Evolutionary conservation across 2,329 filamentous ascomycete species (phyloP).

Genomic region (Aquanectria penicillioides): DNA sequence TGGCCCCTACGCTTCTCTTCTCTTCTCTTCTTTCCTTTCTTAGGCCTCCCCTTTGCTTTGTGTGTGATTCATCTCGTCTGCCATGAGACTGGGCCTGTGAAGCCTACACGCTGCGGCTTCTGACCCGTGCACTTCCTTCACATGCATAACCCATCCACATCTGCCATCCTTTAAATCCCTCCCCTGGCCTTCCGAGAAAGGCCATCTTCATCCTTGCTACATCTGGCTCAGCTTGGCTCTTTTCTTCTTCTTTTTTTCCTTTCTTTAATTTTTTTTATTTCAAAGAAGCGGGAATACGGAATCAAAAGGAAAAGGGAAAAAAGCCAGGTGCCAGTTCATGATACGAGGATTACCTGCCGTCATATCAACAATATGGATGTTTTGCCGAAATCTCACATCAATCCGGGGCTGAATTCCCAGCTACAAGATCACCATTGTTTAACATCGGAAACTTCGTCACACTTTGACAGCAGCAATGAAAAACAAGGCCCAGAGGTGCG

Average conservation of each 20-base stretch:
- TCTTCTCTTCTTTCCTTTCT: too few relatives aligned
- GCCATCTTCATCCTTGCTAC: neutral
- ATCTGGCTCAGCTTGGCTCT: neutral
- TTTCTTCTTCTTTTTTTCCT: neutral
- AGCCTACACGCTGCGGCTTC: neutral
- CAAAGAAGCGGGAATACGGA: too few relatives aligned
- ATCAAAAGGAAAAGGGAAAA: too few relatives aligned
- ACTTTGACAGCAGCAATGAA: too few relatives aligned
- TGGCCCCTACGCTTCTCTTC: neutral
- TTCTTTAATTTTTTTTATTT: neutral
- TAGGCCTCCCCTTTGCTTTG: neutral
- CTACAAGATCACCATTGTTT: too few relatives aligned
- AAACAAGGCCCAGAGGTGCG: too few relatives aligned
- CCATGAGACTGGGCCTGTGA: neutral
- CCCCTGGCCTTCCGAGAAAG: neutral
- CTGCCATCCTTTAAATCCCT: neutral
- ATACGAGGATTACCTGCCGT: too few relatives aligned
- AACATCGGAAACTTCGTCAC: too few relatives aligned
- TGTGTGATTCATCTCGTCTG: slow-evolving; percentile 13
- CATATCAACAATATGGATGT: too few relatives aligned
- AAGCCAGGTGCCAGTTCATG: too few relatives aligned
- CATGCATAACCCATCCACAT: neutral
- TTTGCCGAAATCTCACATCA: too few relatives aligned
- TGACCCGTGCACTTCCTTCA: neutral
- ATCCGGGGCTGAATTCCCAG: too few relatives aligned